Base-by-base conservation (phyloP, 257 asterid species). In the Solanum paucissectum region DNA sequence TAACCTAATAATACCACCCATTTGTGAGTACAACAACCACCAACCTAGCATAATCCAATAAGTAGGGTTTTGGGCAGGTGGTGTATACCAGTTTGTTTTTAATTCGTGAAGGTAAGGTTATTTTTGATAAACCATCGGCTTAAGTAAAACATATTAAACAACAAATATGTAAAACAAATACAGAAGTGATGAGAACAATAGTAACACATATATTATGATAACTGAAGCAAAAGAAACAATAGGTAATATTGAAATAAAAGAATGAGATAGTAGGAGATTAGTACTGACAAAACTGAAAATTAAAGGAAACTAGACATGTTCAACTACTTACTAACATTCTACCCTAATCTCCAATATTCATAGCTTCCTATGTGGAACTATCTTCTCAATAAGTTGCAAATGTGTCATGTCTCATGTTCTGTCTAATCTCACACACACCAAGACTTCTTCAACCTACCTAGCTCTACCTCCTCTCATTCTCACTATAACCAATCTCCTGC, bases 101-200 rank as follows among this genome's bases (percentile, higher is more conserved):
- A 55, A 18, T 18, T 0, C 0, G 23, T 3, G n/a, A 55, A 20
- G 11, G n/a, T 55, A 20, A 20, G 1, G 0, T 3, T 20, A 0
- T 20, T 55, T 55, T 7, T 7, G 0, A 55, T 55, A 20, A 2
- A 55, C 2, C 18, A 55, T 55, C 10, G 1, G 2, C 5, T 18
- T 7, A 7, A 20, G 5, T 55, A 55, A 7, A 55, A 20, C 2
- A 55, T 20, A 55, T 20, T 25, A 55, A 55, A 55, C 1, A 55
- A 55, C 9, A 3, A 20, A 7, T 55, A 55, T 55, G 4, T 55
- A 55, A 18, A 18, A 18, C 7, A 6, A 52, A 52, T 16, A 52
- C 4, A 6, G 1, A 55, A 55, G 11, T 55, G 64, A 55, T 18
- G 25, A 55, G 64, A 55, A 55, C 10, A 55, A 18, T 18, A 6